Evolutionary conservation across 768 basidiomycete species (phyloP), one percentile per base, ranked within the genome.

Genomic region (Glaciozyma martinii): DNA sequence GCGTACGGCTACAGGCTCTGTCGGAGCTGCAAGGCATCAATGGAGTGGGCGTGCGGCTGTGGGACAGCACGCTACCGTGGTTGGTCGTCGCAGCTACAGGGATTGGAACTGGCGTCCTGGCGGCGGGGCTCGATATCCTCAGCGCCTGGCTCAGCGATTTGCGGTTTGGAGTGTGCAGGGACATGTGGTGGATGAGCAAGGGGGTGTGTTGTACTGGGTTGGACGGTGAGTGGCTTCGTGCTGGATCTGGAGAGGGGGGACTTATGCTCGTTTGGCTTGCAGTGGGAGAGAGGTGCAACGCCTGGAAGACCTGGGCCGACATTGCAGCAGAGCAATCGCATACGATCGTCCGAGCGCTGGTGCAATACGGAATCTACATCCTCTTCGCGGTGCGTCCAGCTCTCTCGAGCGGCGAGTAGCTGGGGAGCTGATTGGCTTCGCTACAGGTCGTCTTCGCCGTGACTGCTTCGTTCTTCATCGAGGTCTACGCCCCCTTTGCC

Each of bases 371-470:
- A 32, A 78, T 82, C 7, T 95, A 89, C 78, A 81, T 85, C 30
- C 59, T 81, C 57, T 80, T 92, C 62, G 94, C 94, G 53, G 93
- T 95, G 76, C 71, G 88, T 61, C 10, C 54, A 8, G 37, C 43
- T 15, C 1, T 65, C 43, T 30, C 43, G 13, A 56, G 33, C 25
- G 15, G 13, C 23, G 16, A 19, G 15, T n/a, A n/a, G 25, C 23
- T 71, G 59, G 16, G 49, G n/a, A 44, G 54, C 47, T 25, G 21
- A 23, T 50, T 25, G 4, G 37, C 8, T 21, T 54, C 53, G 95
- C 70, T 78, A 86, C 66, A 78, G 98, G n/a, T 93, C 93, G 3
- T 84, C 89, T 2, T 97, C 94, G 0, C 87, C 87, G 1, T 87
- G 87, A 3, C 92, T 94, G 70, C 78, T 3, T 71, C 72, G n/a